Evolutionary conservation across 495 filamentous ascomycete genomes (phyloP).

Genomic region (Penicillium canescens): DNA sequence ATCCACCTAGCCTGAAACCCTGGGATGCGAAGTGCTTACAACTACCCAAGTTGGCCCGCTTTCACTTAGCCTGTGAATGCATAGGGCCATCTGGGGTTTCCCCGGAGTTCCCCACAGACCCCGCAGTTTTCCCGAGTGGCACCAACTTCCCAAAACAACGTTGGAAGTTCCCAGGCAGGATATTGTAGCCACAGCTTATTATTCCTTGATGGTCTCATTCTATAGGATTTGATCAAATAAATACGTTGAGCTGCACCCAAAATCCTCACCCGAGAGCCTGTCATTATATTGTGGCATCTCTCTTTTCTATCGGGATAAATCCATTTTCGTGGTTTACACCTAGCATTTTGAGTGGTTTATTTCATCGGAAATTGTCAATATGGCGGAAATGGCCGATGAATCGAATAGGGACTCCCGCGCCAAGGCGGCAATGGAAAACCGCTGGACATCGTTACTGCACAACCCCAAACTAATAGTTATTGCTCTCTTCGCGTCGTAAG

Average conservation of each 20-base stretch:
- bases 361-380: neutral
- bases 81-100: neutral
- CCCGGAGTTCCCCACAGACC: neutral
- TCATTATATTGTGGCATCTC: no score
- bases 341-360: no score
- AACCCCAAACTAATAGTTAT: constrained; percentile 45
- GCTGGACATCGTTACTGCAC: constrained; percentile 1
- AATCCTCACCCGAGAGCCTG: no score
- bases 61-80: neutral
- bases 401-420: neutral
- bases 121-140: constrained; percentile 2
- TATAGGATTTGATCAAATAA: no score
- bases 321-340: no score
- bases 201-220: no score
- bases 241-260: no score
- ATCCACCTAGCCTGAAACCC: neutral
- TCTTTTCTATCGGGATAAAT: no score
- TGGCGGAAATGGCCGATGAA: neutral
- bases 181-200: neutral
- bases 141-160: neutral
- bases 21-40: neutral
- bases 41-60: neutral
- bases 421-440: neutral
- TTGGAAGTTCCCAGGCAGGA: neutral
- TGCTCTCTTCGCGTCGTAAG: constrained; percentile 45